Evolutionary conservation across 352 stramenopile species (phyloP), one percentile per base, ranked within the genome.

Genomic region (Pythium guiyangense): DNA sequence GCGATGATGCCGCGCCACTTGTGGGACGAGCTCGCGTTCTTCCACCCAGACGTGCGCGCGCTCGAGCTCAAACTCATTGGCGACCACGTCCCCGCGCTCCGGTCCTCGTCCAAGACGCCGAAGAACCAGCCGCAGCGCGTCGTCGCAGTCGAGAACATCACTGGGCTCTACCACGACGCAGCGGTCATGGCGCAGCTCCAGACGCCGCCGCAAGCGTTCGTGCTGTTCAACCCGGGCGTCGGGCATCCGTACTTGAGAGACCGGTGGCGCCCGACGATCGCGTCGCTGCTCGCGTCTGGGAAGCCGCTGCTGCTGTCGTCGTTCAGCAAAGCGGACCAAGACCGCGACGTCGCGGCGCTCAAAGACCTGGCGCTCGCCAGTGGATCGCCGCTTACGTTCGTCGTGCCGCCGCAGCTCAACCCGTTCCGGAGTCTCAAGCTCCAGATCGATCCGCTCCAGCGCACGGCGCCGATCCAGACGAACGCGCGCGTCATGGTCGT

Each of bases 211-310:
- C 64, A 89, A 31, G 77, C 75, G 1, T 86, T 86, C 42, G 79
- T 84, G 62, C 60, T 92, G 18, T 92, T 86, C 63, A 92, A 92
- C 40, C 79, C 79, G 11, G 82, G 82, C 14, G 60, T 92, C 14
- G 82, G 79, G 6, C 82, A 92, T 55, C 68, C 73, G 5, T 56
- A 59, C 31, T 55, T 92, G 17, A 59, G 63, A 40, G 57, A 65
- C 18, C 77, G 63, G 26, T 92, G 82, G 82, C 54, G 62, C 12
- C 77, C 73, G 15, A 90, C 77, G n/a, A 51, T 92, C 11, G 49
- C 69, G 45, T 29, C 58, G n/a, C 54, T 89, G 20, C 53, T 92
- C 2, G 50, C 49, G 10, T 77, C 73, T 0, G 51, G 67, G 6
- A 77, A 73, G 37, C 79, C 82, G 2, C 52, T 85, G 3, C 62